Base-by-base conservation (phyloP, 2,329 filamentous ascomycete species). In the Microdochium nivale region DNA sequence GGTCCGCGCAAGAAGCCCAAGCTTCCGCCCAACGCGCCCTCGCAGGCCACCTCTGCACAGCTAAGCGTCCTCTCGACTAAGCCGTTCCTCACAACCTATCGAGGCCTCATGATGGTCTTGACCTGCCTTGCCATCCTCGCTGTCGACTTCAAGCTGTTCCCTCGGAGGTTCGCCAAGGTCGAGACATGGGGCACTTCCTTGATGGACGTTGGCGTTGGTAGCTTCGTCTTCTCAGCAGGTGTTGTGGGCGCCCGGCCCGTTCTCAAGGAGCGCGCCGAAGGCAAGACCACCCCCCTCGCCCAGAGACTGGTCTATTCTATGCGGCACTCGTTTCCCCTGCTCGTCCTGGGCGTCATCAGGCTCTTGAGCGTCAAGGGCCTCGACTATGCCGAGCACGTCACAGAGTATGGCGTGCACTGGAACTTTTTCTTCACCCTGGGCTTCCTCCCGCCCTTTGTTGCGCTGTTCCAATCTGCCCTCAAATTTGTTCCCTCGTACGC, bases 181-280 rank as follows among this genome's bases (percentile, higher is more conserved):
- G 94, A 99, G 70, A 96, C 89, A n/a, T 99, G 94, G 90, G 94
- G 94, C 51, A 96, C 92, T 1, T 97, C 92, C n/a, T 73, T 99
- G 55, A 99, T 99, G 94, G 94, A 99, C 66, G 77, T 97, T 62
- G 94, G 94, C 48, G 94, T 99, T 48, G 94, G 94, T 25, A 96
- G 91, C 13, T 99, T 99, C 70, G 94, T 99, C 60, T 99, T 96
- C 70, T 90, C 90, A 2, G 88, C 87, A 16, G 94, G 94, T 23
- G 75, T 96, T 32, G 90, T 97, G n/a, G 90, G 88, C 35, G 90
- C 91, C 14, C 80, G 92, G 19, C 83, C 88, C 1, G 77, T 90
- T 13, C 73, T 96, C 47, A 90, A 87, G 65, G 82, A 87, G 60
- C 78, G 78, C 24, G 68, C 76, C n/a, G 70, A 74, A 11, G 77